These are phyloP conservation scores for Saxispiralis lemnorum DNA, from an alignment of 495 filamentous ascomycete genomes.

Conservation along the genomic window DNA sequence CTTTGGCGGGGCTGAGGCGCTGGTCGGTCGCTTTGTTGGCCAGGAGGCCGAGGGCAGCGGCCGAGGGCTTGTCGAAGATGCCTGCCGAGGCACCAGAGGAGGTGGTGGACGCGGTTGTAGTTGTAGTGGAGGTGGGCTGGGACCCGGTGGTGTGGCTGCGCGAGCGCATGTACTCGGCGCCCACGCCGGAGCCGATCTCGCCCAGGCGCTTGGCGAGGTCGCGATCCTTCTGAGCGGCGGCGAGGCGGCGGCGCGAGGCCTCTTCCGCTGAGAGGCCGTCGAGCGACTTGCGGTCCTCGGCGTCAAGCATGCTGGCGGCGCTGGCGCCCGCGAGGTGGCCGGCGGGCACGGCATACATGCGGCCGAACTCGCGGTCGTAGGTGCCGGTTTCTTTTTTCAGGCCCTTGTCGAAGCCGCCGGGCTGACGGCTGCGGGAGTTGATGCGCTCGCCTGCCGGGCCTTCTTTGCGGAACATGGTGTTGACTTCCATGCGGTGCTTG, in stretches of 20 bases:
- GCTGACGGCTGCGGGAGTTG: background rate
- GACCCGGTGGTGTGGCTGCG: background rate
- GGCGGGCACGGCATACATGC: constrained; percentile 4
- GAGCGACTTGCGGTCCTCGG: constrained; percentile 22
- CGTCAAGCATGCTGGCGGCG: constrained; percentile 45
- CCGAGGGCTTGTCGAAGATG: constrained; percentile 21
- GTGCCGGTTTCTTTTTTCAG: constrained; percentile 18
- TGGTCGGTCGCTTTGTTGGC: constrained; percentile 39
- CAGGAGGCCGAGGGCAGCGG: constrained; percentile 38
- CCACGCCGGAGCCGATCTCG: constrained; percentile 45
- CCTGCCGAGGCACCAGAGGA: constrained; percentile 2
- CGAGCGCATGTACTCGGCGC: constrained; percentile 56
- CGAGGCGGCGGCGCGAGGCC: constrained; percentile 43
- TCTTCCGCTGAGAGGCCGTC: constrained; percentile 1
- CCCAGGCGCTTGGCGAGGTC: constrained; percentile 59
- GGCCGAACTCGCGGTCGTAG: constrained; percentile 15
- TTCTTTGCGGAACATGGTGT: constrained; percentile 35
- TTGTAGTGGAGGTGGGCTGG: background rate
- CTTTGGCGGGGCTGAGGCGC: constrained; percentile 51
- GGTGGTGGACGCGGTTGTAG: background rate
- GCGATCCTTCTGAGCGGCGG: constrained; percentile 57
- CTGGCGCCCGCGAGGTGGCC: constrained; percentile 23
- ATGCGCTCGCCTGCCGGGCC: constrained; percentile 11
- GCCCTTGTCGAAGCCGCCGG: background rate
- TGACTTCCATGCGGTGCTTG: constrained; percentile 58